Evolutionary conservation across 1,284 basidiomycete genomes (phyloP).

Genomic region (Irpex sp.): DNA sequence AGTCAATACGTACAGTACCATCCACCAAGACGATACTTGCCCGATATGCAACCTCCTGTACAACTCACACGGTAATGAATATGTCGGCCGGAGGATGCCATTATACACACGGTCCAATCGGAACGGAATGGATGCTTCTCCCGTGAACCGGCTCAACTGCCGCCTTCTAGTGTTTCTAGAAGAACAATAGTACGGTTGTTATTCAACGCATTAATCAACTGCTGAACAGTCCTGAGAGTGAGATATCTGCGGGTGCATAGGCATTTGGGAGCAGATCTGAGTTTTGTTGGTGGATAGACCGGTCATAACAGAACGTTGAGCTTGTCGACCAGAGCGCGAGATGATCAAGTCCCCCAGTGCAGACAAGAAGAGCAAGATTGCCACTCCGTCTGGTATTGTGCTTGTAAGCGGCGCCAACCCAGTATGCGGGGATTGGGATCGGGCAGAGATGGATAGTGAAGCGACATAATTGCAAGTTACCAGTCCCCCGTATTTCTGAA

Average conservation of each 20-base stretch:
- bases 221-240: not conserved
- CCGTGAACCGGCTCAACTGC: not conserved
- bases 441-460: not conserved
- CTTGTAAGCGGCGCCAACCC: not conserved
- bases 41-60: not conserved
- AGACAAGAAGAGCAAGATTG: too few species aligned
- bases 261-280: too few species aligned
- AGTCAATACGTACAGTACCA: not conserved
- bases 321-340: not conserved
- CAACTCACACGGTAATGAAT: not conserved
- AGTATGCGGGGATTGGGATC: not conserved
- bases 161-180: not conserved
- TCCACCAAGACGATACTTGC: not conserved
- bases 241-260: not conserved
- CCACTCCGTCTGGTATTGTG: too few species aligned
- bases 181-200: not conserved
- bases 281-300: not conserved
- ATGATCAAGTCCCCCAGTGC: not conserved
- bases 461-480: conserved; percentile 8
- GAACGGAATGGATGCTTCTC: not conserved
- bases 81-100: not conserved
- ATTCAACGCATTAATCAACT: not conserved
- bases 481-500: conserved; percentile 5
- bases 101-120: not conserved
- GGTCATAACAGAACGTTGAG: not conserved